Evolutionary conservation across 768 basidiomycete species (phyloP), one percentile per base, ranked within the genome.

Genomic region (Mycena leptocephala): DNA sequence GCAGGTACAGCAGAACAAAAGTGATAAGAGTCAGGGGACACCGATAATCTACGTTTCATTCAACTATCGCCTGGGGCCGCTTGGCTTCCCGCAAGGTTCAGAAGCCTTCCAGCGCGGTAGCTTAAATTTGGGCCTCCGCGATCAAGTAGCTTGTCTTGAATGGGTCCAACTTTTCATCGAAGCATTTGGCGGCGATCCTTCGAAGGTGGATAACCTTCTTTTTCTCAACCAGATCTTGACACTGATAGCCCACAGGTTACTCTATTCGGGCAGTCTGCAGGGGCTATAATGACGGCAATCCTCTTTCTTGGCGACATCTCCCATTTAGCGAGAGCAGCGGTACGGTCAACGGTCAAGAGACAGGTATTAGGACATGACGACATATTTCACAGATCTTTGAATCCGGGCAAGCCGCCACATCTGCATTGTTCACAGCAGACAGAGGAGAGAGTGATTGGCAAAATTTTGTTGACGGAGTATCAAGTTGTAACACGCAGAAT

Each of bases 121-220:
- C 6, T 82, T 87, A 16, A 88, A 88, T 77, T 80, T 89, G 32
- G 88, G 84, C 4, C 70, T 90, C 18, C 82, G 77, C 33, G 88
- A 90, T 71, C 84, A 88, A 68, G 68, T 85, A 37, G 74, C 80
- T 18, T 88, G 86, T 5, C 81, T 89, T 1, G 67, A 82, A 63
- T 90, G 88, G 92, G 87, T 93, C 0, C 89, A 92, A 67, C 79
- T 84, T 51, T 90, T 92, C 74, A 91, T 93, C 62, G 82, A 80
- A 28, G 81, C 83, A 0, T 93, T 93, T 78, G 91, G 92, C 5
- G 93, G 92, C 26, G 90, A 89, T 76, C 83, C 82, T 14, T 78
- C 28, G 5, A 86, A 87, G 81, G 88, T 87, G 24, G 24, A 5
- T 26, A 22, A 37, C 22, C 1, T 20, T 11, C 16, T n/a, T 30